These are phyloP conservation scores for Ophiostoma piceae DNA, from an alignment of 2,329 filamentous ascomycete genomes.

Conservation along the genomic window DNA sequence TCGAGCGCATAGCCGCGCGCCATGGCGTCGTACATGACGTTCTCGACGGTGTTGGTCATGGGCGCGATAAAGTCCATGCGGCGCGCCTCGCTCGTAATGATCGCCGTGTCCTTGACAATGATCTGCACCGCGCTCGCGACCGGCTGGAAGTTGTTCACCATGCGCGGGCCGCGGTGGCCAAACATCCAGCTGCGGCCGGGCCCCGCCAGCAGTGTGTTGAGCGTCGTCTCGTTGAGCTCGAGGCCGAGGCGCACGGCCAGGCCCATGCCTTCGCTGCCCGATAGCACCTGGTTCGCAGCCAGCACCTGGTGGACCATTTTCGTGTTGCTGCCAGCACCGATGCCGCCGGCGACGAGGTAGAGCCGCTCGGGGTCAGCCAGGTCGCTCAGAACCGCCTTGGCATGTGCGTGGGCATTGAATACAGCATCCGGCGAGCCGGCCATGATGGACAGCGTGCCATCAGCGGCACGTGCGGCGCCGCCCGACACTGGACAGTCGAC, in stretches of 20 bases:
- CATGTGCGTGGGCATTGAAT: conserved; percentile 55
- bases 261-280: conserved; percentile 55
- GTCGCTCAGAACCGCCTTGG: conserved; percentile 53
- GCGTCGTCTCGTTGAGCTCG: conserved; percentile 39
- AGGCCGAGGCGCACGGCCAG: conserved; percentile 54
- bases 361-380: conserved; percentile 60
- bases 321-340: conserved; percentile 57
- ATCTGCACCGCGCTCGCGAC: conserved; percentile 55
- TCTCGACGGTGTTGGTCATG: conserved; percentile 58
- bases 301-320: conserved; percentile 61
- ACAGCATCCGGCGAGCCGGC: conserved; percentile 52
- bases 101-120: conserved; percentile 57
- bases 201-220: conserved; percentile 41
- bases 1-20: conserved; percentile 49
- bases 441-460: conserved; percentile 72
- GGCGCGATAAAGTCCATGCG: conserved; percentile 54
- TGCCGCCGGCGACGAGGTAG: conserved; percentile 54
- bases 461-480: conserved; percentile 61
- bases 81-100: conserved; percentile 62
- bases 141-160: conserved; percentile 49
- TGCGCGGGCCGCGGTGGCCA: conserved; percentile 53
- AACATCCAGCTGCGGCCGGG: conserved; percentile 58
- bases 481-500: conserved; percentile 71
- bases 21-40: conserved; percentile 57
- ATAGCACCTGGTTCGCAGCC: conserved; percentile 58